Base-by-base conservation (phyloP, 2,329 filamentous ascomycete species). In the Diaporthe sp. region DNA sequence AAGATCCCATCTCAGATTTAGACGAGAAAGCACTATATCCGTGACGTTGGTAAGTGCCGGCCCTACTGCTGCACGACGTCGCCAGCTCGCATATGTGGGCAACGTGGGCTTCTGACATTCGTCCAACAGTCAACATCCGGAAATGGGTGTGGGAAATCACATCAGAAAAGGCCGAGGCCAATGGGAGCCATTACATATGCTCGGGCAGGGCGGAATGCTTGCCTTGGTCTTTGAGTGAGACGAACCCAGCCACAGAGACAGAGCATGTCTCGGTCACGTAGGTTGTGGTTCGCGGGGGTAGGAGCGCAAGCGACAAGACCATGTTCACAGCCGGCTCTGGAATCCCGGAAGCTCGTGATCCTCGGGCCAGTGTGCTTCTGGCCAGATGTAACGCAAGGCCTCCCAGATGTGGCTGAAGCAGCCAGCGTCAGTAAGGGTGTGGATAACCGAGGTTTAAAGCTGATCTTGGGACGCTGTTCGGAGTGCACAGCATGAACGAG, bases 381-480 rank as follows among this genome's bases (percentile, higher is more conserved):
- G 97, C 97, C 97, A 99, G 77, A 99, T 93, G 77, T 93, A 88
- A 75, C 93, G 92, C 82, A 99, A 92, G 35, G 95, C 96, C 85
- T 98, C 96, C 95, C 95, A 98, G 76, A 98, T 96, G 83, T 97
- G 94, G 77, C 94, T 95, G 78, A 78, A 74, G 60, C 35, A 76
- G 77, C 45, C 45, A 45, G 25, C 19, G 72, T 76, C 76, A 77
- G 78, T 72, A 80, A 77, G 73, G 77, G 45, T 61, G 72, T 66
- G 70, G 68, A 75, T 79, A 76, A 80, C 76, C 68, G 50, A 74
- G 50, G 52, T 66, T 67, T 73, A 72, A 76, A 73, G 72, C 52
- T 71, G 60, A 64, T 17, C 5, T 13, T 38, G 42, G 25, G 61
- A 66, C 19, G 30, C 61, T 50, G 30, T 35, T 35, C 42, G 30